phyloP scores from a whole-genome alignment of 176 grass and related monocot genomes.

The Oryza coarctata region DNA sequence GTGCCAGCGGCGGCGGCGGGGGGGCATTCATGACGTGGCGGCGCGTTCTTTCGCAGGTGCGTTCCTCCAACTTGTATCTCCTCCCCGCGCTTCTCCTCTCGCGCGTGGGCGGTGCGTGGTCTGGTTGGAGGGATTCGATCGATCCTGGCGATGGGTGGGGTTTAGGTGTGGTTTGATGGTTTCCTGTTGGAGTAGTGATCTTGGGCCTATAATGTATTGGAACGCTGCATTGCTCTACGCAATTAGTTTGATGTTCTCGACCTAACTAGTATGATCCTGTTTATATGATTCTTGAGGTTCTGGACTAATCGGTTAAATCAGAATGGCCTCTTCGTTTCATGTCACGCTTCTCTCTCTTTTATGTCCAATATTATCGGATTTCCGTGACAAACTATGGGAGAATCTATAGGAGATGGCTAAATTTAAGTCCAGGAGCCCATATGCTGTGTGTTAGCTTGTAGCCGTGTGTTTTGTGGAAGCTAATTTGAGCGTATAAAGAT shows the following conservation, averaged over 20 bases:
- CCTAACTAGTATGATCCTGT: not conserved
- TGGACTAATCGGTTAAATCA: not conserved
- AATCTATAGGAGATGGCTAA: conserved; percentile 7
- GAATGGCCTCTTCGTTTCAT: not conserved
- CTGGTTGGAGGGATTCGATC: conserved; percentile 30
- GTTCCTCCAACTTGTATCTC: not conserved
- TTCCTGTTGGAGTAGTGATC: not conserved
- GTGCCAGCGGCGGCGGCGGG: not conserved
- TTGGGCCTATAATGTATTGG: not conserved
- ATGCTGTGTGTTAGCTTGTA: not conserved
- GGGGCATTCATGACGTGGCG: conserved; percentile 44
- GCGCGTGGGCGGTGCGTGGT: no score
- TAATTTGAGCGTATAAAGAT: conserved; percentile 10
- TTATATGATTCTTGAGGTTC: not conserved
- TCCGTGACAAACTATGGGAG: not conserved
- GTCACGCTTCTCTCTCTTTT: not conserved
- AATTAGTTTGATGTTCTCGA: conserved; percentile 8
- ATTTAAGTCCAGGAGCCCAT: not conserved
- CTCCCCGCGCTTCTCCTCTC: no score
- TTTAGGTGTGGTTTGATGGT: conserved; percentile 9
- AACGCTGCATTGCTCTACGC: not conserved
- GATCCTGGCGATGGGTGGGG: conserved; percentile 14
- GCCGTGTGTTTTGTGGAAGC: not conserved
- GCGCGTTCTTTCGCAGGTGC: conserved; percentile 49
- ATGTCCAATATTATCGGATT: not conserved